Base-by-base conservation (phyloP, 495 filamentous ascomycete species). In the Talaromyces borbonicus region DNA sequence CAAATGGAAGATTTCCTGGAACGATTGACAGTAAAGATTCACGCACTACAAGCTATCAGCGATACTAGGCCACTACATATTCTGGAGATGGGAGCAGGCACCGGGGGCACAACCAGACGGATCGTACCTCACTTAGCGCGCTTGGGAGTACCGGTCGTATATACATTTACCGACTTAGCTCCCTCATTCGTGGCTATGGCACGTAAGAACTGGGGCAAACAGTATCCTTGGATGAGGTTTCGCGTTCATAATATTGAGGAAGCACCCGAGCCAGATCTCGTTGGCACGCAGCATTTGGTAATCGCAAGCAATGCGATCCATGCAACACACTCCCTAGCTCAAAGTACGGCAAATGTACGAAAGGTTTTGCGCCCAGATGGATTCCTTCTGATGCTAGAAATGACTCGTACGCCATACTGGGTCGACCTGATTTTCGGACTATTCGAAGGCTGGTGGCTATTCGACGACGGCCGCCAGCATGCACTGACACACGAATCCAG, bases 1-100 rank as follows among this genome's bases (percentile, higher is more conserved):
- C 65, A 71, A 30, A 73, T 75, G 63, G 47, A 57, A 26, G 66
- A 72, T 46, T 64, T 74, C 43, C 51, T 74, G 26, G 49, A 47
- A n/a, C 55, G 57, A 14, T 48, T 71, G 6, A 49, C 54, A 7
- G 47, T 11, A 52, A 56, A 16, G 48, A 69, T 7, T n/a, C n/a
- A 51, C 56, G n/a, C n/a, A n/a, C n/a, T n/a, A n/a, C n/a, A n/a
- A 32, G 4, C 3, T 14, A 32, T 5, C 4, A 32, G 4, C 30
- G 8, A 16, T 46, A n/a, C n/a, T n/a, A 7, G 61, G 57, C 40
- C 44, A 25, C 27, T 58, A 35, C 47, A 37, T 8, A 62, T 65
- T 27, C 52, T 70, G 4, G 65, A 68, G 27, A 39, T 67, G 2
- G 66, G 66, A 3, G 65, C 56, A 48, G 66, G 47, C 32, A 67